Percentiles rank a stretch among this genome's conserved stretches.
phyloP scores from a whole-genome alignment of 768 basidiomycete genomes.

The Mycena olivaceomarginata region DNA sequence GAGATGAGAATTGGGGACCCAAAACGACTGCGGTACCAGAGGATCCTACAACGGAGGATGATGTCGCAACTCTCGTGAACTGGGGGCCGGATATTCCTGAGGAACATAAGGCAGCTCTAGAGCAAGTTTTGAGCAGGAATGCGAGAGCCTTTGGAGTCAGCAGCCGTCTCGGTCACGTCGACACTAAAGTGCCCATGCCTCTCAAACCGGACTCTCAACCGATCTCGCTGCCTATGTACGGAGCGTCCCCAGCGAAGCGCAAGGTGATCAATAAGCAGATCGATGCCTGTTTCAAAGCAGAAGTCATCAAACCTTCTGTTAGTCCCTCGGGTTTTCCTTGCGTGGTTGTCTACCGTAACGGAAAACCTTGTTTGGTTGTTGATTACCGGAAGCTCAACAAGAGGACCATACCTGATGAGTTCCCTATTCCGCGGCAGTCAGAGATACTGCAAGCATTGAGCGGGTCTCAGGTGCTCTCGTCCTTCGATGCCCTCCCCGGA shows the following conservation, averaged over 20 bases:
- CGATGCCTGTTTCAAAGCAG: too few relatives aligned
- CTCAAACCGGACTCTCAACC: too few relatives aligned
- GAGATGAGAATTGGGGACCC: not conserved
- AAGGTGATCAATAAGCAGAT: too few relatives aligned
- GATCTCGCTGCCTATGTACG: too few relatives aligned
- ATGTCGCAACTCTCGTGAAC: not conserved
- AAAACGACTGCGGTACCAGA: not conserved
- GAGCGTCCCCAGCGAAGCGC: too few relatives aligned
- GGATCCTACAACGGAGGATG: slow-evolving; percentile 9
- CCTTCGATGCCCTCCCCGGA: slow-evolving; percentile 21
- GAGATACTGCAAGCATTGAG: slow-evolving; percentile 50
- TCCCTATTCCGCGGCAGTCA: slow-evolving; percentile 51
- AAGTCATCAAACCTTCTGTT: too few relatives aligned
- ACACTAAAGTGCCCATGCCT: slow-evolving; percentile 43
- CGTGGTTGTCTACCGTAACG: too few relatives aligned
- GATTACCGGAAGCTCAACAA: too few relatives aligned
- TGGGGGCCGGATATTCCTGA: not conserved
- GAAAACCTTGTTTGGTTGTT: too few relatives aligned
- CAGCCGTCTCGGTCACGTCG: slow-evolving; percentile 46
- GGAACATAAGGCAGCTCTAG: not conserved
- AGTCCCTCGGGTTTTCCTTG: too few relatives aligned
- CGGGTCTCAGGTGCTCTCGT: slow-evolving; percentile 39
- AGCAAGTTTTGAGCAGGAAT: slow-evolving; percentile 32
- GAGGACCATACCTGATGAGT: slow-evolving; percentile 41
- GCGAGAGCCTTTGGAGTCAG: slow-evolving; percentile 46